These are phyloP conservation scores for Nigrospora sphaerica DNA, from an alignment of 2,329 filamentous ascomycete genomes.

Conservation along the genomic window DNA sequence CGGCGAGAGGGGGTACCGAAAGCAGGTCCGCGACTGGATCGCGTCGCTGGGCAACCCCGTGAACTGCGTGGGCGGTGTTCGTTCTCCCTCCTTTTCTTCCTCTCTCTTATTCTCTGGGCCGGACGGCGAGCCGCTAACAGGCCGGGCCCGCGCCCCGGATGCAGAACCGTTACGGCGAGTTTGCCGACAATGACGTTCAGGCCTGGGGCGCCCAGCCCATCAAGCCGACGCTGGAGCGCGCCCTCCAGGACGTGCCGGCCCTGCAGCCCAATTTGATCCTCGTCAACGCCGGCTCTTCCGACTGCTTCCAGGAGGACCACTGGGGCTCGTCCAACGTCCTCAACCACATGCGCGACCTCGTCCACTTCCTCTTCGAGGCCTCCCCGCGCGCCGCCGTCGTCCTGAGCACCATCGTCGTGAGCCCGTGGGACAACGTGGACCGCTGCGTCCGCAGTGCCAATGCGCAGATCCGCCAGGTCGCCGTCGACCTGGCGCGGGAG, in stretches of 20 bases:
- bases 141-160: background rate
- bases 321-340: conserved; percentile 16
- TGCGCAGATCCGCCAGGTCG: conserved; percentile 16
- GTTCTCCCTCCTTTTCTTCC: background rate
- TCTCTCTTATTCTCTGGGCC: too few relatives aligned
- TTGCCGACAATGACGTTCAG: conserved; percentile 22
- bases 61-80: conserved; percentile 12
- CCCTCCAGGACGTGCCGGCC: conserved; percentile 13
- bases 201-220: conserved; percentile 17
- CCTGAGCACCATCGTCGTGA: conserved; percentile 17
- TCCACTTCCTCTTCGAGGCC: conserved; percentile 16
- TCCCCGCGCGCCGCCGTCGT: conserved; percentile 14
- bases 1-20: conserved; percentile 8
- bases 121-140: background rate
- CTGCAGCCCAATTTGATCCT: conserved; percentile 19
- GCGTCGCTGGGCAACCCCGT: conserved; percentile 11
- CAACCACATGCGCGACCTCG: conserved; percentile 14
- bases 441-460: conserved; percentile 16
- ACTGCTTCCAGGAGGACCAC: conserved; percentile 17
- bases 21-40: conserved; percentile 11
- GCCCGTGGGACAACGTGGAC: conserved; percentile 13
- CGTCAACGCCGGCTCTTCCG: conserved; percentile 19
- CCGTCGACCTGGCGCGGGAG: conserved; percentile 13
- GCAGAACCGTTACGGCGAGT: conserved; percentile 12
- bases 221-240: conserved; percentile 14